Percentiles rank a stretch among this genome's conserved stretches.
These are phyloP conservation scores for Antitrichia curtipendula DNA, from an alignment of 225 moss, liverwort and hornwort genomes.

Conservation along the genomic window DNA sequence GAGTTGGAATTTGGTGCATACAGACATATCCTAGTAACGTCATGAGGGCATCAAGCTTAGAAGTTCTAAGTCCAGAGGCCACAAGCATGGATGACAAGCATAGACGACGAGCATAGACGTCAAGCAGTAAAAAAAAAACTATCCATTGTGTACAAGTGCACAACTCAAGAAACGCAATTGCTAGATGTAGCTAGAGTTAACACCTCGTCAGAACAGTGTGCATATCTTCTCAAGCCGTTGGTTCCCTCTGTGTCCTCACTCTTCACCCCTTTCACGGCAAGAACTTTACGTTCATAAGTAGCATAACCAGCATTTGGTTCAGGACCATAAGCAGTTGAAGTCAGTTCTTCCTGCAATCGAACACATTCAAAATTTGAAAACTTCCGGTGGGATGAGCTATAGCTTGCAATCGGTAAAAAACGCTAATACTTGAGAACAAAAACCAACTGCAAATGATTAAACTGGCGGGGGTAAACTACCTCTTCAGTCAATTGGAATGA, in stretches of 20 bases:
- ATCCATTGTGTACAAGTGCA: background rate
- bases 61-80: background rate
- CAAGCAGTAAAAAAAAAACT: background rate
- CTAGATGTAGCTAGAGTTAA: background rate
- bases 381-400: background rate
- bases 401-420: background rate
- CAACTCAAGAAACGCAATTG: background rate
- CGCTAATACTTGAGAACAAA: background rate
- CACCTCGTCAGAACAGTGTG: conserved; percentile 11
- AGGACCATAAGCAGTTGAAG: conserved; percentile 9
- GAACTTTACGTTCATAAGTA: conserved; percentile 5
- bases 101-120: background rate
- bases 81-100: background rate
- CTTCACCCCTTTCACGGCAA: conserved; percentile 6
- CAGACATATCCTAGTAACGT: background rate
- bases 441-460: background rate
- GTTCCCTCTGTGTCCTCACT: background rate
- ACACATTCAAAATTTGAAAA: background rate
- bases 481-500: background rate
- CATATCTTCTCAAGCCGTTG: background rate
- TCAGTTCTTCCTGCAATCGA: conserved; percentile 5
- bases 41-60: background rate
- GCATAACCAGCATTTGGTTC: conserved; percentile 5
- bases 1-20: background rate
- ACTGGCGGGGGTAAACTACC: background rate